Conservation (phyloP, 2,329 filamentous ascomycete genomes). For the Hysterium pulicare region DNA sequence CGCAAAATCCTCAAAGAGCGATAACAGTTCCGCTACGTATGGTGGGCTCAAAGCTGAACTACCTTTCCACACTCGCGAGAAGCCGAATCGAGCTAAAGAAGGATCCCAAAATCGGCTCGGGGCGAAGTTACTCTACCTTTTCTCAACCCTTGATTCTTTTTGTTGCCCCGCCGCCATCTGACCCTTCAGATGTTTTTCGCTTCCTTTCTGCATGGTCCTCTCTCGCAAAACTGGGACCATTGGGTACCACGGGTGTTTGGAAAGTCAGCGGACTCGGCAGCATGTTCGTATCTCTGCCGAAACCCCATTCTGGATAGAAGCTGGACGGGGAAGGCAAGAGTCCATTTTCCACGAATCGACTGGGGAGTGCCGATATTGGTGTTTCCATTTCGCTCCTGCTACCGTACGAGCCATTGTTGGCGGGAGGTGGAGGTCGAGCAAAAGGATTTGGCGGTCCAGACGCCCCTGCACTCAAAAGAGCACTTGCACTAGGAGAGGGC, state of each 20-base stretch:
- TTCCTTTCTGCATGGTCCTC: constrained; percentile 40
- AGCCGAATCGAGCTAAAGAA: no score
- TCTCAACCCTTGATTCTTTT: constrained; percentile 36
- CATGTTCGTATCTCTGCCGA: constrained; percentile 74
- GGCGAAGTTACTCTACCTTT: neutral
- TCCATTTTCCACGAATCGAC: constrained; percentile 82
- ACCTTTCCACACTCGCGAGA: no score
- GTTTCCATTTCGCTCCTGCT: constrained; percentile 57
- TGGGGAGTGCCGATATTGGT: constrained; percentile 90
- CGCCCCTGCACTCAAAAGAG: constrained; percentile 84
- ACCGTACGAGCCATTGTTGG: constrained; percentile 47
- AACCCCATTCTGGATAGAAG: constrained; percentile 91
- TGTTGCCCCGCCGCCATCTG: constrained; percentile 28
- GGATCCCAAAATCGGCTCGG: neutral
- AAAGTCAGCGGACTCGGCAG: constrained; percentile 91
- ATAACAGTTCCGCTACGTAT: no score
- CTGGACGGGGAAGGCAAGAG: constrained; percentile 86
- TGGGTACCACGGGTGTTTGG: constrained; percentile 66
- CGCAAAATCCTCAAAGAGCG: no score
- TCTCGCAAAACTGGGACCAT: constrained; percentile 43
- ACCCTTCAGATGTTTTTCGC: constrained; percentile 39
- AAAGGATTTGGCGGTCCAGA: constrained; percentile 94
- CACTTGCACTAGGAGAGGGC: constrained; percentile 83
- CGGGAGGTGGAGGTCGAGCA: constrained; percentile 76
- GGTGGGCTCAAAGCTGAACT: no score